phyloP scores from a whole-genome alignment of 192 early-diverging fungal species.

The Jimgerdemannia flammicorona region DNA sequence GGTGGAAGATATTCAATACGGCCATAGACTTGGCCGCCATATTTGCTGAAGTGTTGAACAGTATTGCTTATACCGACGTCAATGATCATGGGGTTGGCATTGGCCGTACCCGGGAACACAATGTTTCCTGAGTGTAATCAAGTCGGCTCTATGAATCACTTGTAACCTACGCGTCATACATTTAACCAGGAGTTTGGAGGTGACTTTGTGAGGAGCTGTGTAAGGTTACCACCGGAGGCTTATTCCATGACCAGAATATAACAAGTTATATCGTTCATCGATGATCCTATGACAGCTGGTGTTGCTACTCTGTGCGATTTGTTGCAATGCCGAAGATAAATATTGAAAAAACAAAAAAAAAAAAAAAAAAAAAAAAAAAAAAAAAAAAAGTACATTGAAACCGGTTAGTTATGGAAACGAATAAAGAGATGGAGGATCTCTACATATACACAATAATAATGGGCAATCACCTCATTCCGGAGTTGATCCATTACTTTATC shows the following conservation, averaged over 20 bases:
- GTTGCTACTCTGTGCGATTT: not conserved
- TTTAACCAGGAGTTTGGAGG: not conserved
- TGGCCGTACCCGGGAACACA: not conserved
- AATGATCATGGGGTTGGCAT: no score
- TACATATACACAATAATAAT: no score
- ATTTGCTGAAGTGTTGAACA: not conserved
- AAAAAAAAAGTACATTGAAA: no score
- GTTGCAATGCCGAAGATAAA: no score
- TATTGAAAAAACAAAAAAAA: no score
- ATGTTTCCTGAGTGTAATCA: not conserved
- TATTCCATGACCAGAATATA: not conserved
- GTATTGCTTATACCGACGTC: not conserved
- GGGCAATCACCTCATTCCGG: no score
- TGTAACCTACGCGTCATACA: not conserved
- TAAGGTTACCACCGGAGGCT: not conserved
- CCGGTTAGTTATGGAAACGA: no score
- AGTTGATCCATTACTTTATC: no score
- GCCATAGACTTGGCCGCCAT: no score
- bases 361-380: no score
- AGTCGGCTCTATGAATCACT: not conserved
- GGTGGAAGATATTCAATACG: no score
- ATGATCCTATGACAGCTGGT: not conserved
- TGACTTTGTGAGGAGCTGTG: not conserved
- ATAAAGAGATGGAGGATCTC: no score
- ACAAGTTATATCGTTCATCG: not conserved